These are phyloP conservation scores for Schoenoplectus triqueter DNA, from an alignment of 202 grass and related monocot genomes.

Conservation along the genomic window DNA sequence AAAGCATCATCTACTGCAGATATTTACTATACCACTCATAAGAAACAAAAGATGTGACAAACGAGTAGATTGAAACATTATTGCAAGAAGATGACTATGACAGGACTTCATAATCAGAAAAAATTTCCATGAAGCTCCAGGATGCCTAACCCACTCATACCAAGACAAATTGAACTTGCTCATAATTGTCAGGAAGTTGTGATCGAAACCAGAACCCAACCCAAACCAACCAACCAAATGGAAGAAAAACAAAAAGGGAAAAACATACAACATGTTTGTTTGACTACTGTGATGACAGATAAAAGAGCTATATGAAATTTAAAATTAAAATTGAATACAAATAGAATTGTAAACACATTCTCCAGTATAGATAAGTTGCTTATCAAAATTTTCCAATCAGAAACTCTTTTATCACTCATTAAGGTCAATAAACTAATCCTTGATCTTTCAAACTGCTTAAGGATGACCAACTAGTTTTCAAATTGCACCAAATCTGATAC, in stretches of 20 bases:
- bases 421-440: neutral
- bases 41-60: too few relatives aligned
- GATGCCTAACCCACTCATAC: neutral
- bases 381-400: neutral
- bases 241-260: too few relatives aligned
- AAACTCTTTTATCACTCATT: neutral
- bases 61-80: too few relatives aligned
- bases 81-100: too few relatives aligned
- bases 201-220: too few relatives aligned
- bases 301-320: too few relatives aligned
- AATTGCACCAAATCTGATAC: neutral
- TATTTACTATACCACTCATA: too few relatives aligned
- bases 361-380: neutral
- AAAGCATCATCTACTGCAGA: too few relatives aligned
- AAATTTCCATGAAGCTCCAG: neutral
- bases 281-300: too few relatives aligned
- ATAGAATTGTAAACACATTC: neutral
- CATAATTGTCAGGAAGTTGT: neutral
- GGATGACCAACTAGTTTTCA: neutral
- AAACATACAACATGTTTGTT: too few relatives aligned
- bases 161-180: neutral
- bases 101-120: neutral
- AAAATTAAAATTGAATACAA: neutral
- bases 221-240: too few relatives aligned
- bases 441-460: neutral